Conservation (phyloP, 2,329 filamentous ascomycete species). For the Fusarium subtropicale region DNA sequence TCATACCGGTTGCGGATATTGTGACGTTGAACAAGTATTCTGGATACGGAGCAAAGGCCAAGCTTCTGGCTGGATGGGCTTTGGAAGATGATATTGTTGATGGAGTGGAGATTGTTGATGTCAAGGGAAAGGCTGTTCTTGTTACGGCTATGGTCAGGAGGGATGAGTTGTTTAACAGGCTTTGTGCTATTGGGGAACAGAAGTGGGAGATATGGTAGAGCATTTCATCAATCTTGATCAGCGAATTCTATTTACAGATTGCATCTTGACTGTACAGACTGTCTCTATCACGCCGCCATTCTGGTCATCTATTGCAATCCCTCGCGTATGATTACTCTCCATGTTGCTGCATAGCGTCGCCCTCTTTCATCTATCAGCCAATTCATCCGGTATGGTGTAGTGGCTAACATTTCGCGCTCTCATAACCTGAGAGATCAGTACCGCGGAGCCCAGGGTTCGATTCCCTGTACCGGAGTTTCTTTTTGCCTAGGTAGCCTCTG, state of each 20-base stretch:
- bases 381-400: slow-evolving; percentile 50
- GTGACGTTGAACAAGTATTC: slow-evolving; percentile 79
- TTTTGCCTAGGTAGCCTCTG: neutral
- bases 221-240: too few species aligned
- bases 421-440: slow-evolving; percentile 44
- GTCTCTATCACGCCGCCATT: neutral
- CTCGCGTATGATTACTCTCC: too few species aligned
- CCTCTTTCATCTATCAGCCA: neutral
- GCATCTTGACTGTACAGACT: neutral
- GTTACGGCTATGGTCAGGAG: slow-evolving; percentile 76
- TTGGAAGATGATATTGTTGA: slow-evolving; percentile 77
- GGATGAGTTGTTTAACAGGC: slow-evolving; percentile 80
- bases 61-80: slow-evolving; percentile 81
- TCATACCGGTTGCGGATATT: slow-evolving; percentile 75
- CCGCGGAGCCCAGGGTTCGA: slow-evolving; percentile 47
- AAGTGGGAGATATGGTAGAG: slow-evolving; percentile 76
- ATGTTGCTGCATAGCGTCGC: rapidly evolving
- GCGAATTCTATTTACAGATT: too few species aligned
- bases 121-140: slow-evolving; percentile 59
- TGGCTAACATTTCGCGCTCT: slow-evolving; percentile 52
- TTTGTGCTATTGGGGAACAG: slow-evolving; percentile 78
- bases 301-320: too few species aligned
- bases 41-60: slow-evolving; percentile 82
- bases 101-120: slow-evolving; percentile 72
- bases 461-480: slow-evolving; percentile 46